Evolutionary conservation across 106 monocot genomes (phyloP).

Genomic region (Triglochin maritima): DNA sequence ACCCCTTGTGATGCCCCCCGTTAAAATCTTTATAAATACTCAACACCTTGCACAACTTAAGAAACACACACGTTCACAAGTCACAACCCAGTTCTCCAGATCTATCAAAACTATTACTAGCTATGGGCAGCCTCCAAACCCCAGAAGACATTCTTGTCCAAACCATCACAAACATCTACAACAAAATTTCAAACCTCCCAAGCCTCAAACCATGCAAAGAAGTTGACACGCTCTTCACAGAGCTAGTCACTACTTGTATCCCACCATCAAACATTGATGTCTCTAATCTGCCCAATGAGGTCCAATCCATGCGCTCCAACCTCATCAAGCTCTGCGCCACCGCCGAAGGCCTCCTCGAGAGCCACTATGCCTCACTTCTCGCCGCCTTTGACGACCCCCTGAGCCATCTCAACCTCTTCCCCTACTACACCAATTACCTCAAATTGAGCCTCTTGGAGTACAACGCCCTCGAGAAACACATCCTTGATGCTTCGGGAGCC

Average conservation of each 20-base stretch:
- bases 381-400: slow-evolving; percentile 9
- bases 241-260: slow-evolving; percentile 70
- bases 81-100: too few species aligned
- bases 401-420: slow-evolving; percentile 28
- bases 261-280: slow-evolving; percentile 41
- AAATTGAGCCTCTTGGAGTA: slow-evolving; percentile 28
- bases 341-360: slow-evolving; percentile 62
- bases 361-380: slow-evolving; percentile 46
- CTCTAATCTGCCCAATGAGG: slow-evolving; percentile 22
- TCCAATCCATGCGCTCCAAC: slow-evolving; percentile 30
- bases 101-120: background rate
- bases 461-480: slow-evolving; percentile 11
- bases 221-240: slow-evolving; percentile 64
- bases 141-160: background rate
- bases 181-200: slow-evolving; percentile 42
- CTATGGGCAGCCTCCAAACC: background rate
- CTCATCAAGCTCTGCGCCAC: slow-evolving; percentile 65
- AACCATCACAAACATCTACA: slow-evolving; percentile 17
- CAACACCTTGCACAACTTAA: too few species aligned
- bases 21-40: too few species aligned
- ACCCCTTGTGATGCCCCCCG: too few species aligned
- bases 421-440: slow-evolving; percentile 31
- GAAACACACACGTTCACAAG: too few species aligned
- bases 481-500: background rate
- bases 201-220: slow-evolving; percentile 47